Conservation (phyloP, 2,329 filamentous ascomycete species). For the Penicillium sp. region DNA sequence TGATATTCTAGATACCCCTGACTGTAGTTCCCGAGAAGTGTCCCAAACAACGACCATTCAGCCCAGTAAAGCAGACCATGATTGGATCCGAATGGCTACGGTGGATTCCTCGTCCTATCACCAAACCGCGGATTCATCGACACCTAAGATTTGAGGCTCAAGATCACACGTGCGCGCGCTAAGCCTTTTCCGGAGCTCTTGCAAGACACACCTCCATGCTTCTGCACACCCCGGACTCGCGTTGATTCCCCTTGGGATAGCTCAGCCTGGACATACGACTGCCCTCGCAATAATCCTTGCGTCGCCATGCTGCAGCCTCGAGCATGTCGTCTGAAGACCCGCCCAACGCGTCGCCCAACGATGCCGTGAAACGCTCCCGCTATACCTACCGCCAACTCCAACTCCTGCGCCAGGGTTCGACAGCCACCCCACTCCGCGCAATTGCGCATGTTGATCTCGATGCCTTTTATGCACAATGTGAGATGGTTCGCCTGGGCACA, state of each 20-base stretch:
- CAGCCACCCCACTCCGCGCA: conserved; percentile 78
- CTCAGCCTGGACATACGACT: background rate
- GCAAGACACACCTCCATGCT: conserved; percentile 1
- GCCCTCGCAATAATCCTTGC: conserved; percentile 1
- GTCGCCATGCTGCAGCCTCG: conserved; percentile 25
- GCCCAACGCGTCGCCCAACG: conserved; percentile 25
- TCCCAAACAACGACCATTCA: background rate
- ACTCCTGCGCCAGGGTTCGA: conserved; percentile 71
- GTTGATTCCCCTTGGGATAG: background rate
- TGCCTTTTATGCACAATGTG: conserved; percentile 96
- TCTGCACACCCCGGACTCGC: background rate
- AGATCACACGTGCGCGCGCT: conserved; percentile 21
- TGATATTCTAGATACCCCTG: background rate
- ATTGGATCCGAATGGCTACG: background rate
- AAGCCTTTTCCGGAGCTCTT: conserved; percentile 17
- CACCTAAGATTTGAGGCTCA: conserved; percentile 17
- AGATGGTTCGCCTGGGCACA: conserved; percentile 81
- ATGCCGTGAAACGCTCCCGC: conserved; percentile 57
- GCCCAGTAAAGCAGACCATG: background rate
- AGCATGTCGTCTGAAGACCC: conserved; percentile 58
- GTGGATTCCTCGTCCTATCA: background rate
- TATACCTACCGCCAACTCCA: conserved; percentile 85
- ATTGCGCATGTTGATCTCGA: conserved; percentile 93
- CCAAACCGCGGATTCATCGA: background rate
- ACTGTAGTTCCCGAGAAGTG: background rate